Percentiles rank a stretch among this genome's conserved stretches.
Conservation (phyloP, 768 basidiomycete species). For the Trametes maxima region DNA sequence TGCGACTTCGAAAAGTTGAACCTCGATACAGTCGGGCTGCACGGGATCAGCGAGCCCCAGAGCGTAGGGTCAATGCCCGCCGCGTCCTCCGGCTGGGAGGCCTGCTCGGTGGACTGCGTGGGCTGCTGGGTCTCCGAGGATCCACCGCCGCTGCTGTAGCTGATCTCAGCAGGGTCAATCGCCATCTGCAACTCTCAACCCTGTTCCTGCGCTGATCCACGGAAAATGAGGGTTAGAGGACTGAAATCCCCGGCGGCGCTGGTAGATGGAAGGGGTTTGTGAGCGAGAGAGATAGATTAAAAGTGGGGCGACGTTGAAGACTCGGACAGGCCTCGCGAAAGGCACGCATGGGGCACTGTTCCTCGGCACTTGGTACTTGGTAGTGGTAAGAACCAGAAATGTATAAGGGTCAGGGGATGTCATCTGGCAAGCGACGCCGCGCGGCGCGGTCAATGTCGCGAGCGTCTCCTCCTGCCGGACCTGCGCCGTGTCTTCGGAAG, state of each 20-base stretch:
- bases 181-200: neutral
- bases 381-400: neutral
- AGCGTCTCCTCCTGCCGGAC: too few species aligned
- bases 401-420: conserved; percentile 5
- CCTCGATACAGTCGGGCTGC: conserved; percentile 47
- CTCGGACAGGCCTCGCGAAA: neutral
- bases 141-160: neutral
- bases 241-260: too few species aligned
- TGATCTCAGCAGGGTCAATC: neutral
- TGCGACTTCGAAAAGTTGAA: conserved; percentile 61
- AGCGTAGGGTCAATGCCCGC: conserved; percentile 37
- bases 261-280: too few species aligned
- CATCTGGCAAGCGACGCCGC: neutral
- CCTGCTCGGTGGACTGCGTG: conserved; percentile 42
- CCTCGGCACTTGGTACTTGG: neutral
- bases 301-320: neutral
- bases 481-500: too few species aligned
- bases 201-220: too few species aligned
- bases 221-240: too few species aligned
- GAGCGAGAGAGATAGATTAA: too few species aligned
- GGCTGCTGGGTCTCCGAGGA: conserved; percentile 28
- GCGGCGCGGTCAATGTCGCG: neutral
- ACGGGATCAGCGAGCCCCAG: conserved; percentile 74
- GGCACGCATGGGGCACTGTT: neutral
- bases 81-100: conserved; percentile 14